Base-by-base conservation (phyloP, 805 yeast species). In the Saccharomyces kudriavzevii region DNA sequence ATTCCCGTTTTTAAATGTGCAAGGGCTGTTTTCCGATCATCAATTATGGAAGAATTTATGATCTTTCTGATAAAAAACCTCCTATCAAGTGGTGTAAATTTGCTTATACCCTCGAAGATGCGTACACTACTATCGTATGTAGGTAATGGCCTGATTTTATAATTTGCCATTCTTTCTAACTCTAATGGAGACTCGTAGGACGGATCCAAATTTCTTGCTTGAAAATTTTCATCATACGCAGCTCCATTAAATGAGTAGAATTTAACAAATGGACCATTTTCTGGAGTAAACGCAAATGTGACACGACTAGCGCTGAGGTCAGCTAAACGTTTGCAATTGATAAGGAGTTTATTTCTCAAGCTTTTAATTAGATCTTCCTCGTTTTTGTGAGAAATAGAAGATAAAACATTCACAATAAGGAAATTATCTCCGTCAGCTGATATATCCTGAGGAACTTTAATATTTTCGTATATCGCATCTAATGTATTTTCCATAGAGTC, bases 121-220 rank as follows among this genome's bases (percentile, higher is more conserved):
- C 94, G 99, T 60, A 94, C 88, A 76, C 91, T 91, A 76, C 98
- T 85, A 79, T 94, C 94, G 72, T 91, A 97, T 54, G 97, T 88
- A 76, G 88, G 87, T 52, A 92, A 87, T 50, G 97, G 98, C 70
- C 86, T 89, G 74, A 92, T 89, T 75, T 89, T 84, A 75, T 94
- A 94, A 77, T 94, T 95, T 46, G 96, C 88, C 74, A 94, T 79
- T 75, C 97, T 84, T 64, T 88, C 92, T 58, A 94, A 79, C 74
- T 94, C 99, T 61, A 94, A 80, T 76, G 95, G 99, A 86, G 84
- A 94, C 50, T 98, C 98, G 65, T 92, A 78, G 46, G 98, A 97
- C 25, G 99, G 99, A 73, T 94, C 98, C 62, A 94, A 89, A 70
- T 94, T 97, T 76, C 99, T 90, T 70, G 95, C 87, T 22, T 91